Conservation (phyloP, 1,284 basidiomycete genomes). For the Ceratobasidium theobromae region DNA sequence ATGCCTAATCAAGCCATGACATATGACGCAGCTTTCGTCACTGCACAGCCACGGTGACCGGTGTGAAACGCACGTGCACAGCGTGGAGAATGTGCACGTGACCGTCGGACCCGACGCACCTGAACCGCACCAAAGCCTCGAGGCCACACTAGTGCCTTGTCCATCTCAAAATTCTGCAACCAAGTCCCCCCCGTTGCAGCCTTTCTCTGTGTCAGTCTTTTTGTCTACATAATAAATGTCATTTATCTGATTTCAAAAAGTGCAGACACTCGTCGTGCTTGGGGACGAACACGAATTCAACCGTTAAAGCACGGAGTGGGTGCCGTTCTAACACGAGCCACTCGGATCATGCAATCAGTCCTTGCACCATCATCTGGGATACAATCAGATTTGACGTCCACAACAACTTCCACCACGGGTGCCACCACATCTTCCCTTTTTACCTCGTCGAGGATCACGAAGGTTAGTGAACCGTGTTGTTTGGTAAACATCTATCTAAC, state of each 20-base stretch:
- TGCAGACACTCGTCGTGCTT: neutral
- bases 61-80: neutral
- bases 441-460: slow-evolving; percentile 30
- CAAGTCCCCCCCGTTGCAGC: neutral
- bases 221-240: neutral
- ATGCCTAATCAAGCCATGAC: slow-evolving; percentile 12
- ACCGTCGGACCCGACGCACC: neutral
- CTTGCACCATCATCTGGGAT: slow-evolving; percentile 2
- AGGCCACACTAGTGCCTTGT: slow-evolving; percentile 13
- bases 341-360: slow-evolving; percentile 20
- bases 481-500: too few relatives aligned
- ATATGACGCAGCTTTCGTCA: slow-evolving; percentile 27
- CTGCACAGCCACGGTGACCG: neutral
- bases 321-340: neutral
- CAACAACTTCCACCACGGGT: slow-evolving; percentile 24
- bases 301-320: neutral
- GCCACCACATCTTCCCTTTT: slow-evolving; percentile 12
- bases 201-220: slow-evolving; percentile 1
- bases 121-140: slow-evolving; percentile 11
- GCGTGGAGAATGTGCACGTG: neutral
- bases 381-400: slow-evolving; percentile 1
- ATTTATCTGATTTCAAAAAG: slow-evolving; percentile 3
- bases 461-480: neutral
- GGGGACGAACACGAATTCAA: neutral
- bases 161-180: neutral